Conservation (phyloP, 1,284 basidiomycete genomes). For the Heterobasidion parviporum region DNA sequence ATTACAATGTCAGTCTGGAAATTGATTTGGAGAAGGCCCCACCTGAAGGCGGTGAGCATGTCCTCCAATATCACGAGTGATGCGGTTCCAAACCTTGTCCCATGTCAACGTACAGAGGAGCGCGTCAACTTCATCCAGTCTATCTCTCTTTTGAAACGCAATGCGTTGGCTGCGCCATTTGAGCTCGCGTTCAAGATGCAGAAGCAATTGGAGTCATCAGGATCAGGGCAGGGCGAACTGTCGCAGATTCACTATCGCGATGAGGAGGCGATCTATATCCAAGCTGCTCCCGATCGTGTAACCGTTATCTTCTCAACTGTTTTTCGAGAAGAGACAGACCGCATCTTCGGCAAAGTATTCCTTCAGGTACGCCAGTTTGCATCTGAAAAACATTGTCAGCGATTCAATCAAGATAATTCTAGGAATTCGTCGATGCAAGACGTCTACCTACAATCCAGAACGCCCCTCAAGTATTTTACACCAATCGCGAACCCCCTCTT, state of each 20-base stretch:
- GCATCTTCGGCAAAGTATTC: slow-evolving; percentile 95
- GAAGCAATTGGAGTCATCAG: slow-evolving; percentile 70
- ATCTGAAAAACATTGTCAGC: background rate
- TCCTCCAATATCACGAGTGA: background rate
- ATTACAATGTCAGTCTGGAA: slow-evolving; percentile 84
- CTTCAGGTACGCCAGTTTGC: slow-evolving; percentile 60
- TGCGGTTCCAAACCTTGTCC: background rate
- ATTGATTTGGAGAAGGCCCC: slow-evolving; percentile 88
- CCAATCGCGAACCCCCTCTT: slow-evolving; percentile 90
- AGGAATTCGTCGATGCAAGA: slow-evolving; percentile 99
- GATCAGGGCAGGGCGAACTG: slow-evolving; percentile 66
- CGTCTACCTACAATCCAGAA: slow-evolving; percentile 91
- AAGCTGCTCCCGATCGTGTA: slow-evolving; percentile 90
- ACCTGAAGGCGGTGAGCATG: slow-evolving; percentile 62
- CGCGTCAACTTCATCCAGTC: slow-evolving; percentile 77
- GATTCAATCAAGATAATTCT: background rate
- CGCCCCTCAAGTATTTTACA: slow-evolving; percentile 97
- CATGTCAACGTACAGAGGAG: slow-evolving; percentile 44
- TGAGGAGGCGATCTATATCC: slow-evolving; percentile 95
- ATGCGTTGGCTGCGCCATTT: slow-evolving; percentile 93
- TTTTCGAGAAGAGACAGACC: slow-evolving; percentile 96
- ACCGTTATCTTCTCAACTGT: slow-evolving; percentile 97
- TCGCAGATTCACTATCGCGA: slow-evolving; percentile 95
- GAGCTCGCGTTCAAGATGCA: slow-evolving; percentile 87
- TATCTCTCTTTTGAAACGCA: slow-evolving; percentile 85